Evolutionary conservation across 495 filamentous ascomycete species (phyloP).

Genomic region (Penicillium argentinense): DNA sequence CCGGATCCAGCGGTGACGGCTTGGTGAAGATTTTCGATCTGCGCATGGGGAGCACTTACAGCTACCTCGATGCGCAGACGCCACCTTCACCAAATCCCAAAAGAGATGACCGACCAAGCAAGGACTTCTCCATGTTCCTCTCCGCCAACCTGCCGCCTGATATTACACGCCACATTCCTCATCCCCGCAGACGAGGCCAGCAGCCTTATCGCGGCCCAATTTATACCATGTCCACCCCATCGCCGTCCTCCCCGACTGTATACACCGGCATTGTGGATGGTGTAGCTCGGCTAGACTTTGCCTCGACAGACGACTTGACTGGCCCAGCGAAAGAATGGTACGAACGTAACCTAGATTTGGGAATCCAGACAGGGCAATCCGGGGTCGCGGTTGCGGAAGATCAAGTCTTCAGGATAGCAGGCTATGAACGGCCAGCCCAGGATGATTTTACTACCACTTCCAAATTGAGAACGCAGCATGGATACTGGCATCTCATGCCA

Average conservation of each 20-base stretch:
- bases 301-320: slow-evolving; percentile 44
- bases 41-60: slow-evolving; percentile 53
- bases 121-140: slow-evolving; percentile 43
- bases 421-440: slow-evolving; percentile 41
- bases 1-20: slow-evolving; percentile 55
- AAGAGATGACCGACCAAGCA: slow-evolving; percentile 16
- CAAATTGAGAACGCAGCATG: slow-evolving; percentile 38
- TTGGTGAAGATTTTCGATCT: slow-evolving; percentile 67
- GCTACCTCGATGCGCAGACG: slow-evolving; percentile 31
- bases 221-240: slow-evolving; percentile 60
- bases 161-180: slow-evolving; percentile 3
- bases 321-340: slow-evolving; percentile 36
- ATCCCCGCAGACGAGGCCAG: slow-evolving; percentile 9
- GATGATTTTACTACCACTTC: slow-evolving; percentile 33
- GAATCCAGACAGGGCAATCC: slow-evolving; percentile 3
- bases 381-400: slow-evolving; percentile 3
- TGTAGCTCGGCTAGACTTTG: slow-evolving; percentile 55
- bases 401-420: slow-evolving; percentile 31
- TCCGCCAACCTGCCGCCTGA: slow-evolving; percentile 23
- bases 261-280: slow-evolving; percentile 57
- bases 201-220: slow-evolving; percentile 46
- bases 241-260: slow-evolving; percentile 52
- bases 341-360: slow-evolving; percentile 25
- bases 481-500: slow-evolving; percentile 18
- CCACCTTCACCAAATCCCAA: slow-evolving; percentile 2